Percentiles rank a stretch among this genome's conserved stretches.
Conservation (phyloP, 73 alveolate species). For the Paramecium octaurelia region DNA sequence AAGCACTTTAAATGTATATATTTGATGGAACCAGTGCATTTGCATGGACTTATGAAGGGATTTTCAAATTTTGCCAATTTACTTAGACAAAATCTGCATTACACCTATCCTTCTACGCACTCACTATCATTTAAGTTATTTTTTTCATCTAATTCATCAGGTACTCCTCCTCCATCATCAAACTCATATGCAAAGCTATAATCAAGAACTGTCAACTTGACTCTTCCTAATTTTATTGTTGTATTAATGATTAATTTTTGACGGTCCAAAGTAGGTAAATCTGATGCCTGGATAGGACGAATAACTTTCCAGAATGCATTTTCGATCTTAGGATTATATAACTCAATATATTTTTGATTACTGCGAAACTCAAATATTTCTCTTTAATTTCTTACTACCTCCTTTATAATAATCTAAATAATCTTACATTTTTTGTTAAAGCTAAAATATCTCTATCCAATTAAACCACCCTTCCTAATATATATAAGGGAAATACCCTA, state of each 20-base stretch:
- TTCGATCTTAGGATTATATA: neutral
- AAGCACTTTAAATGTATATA: constrained; percentile 53
- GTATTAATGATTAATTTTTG: neutral
- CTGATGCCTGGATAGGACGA: constrained; percentile 28
- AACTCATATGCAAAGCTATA: constrained; percentile 43
- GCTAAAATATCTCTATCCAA: constrained; percentile 34
- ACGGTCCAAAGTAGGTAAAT: constrained; percentile 28
- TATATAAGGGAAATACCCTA: neutral
- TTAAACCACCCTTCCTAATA: neutral
- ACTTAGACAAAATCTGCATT: constrained; percentile 52
- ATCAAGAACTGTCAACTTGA: constrained; percentile 25
- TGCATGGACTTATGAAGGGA: constrained; percentile 57
- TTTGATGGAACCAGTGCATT: constrained; percentile 38
- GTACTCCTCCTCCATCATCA: constrained; percentile 41
- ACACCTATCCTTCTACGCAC: neutral
- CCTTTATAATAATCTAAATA: neutral
- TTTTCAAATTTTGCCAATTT: constrained; percentile 39
- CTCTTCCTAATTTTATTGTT: constrained; percentile 35
- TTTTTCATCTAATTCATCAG: constrained; percentile 38
- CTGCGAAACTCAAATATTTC: neutral
- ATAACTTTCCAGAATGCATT: constrained; percentile 27
- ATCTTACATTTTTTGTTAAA: constrained; percentile 28
- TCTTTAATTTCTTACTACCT: constrained; percentile 24
- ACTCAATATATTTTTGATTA: neutral
- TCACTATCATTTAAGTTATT: constrained; percentile 35